Evolutionary conservation across 805 yeast genomes (phyloP).

Genomic region (Saturnispora kantuleensis): DNA sequence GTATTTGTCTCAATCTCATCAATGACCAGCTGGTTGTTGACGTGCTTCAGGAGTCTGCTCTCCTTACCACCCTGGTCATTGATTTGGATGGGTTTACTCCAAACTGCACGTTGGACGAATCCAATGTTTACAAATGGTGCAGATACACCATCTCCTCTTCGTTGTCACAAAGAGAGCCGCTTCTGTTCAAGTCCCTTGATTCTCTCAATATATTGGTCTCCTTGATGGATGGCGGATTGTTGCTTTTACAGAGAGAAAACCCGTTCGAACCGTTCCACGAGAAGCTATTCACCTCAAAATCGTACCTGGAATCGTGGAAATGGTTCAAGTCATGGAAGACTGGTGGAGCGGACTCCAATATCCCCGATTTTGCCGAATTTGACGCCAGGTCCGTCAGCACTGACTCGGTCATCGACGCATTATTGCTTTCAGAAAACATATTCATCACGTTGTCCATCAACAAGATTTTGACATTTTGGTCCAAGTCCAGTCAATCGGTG

Average conservation of each 20-base stretch:
- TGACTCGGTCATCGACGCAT: slow-evolving; percentile 17
- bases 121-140: slow-evolving; percentile 48
- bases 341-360: background rate
- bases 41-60: slow-evolving; percentile 40
- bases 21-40: slow-evolving; percentile 36
- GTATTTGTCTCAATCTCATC: slow-evolving; percentile 28
- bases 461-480: slow-evolving; percentile 52
- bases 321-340: background rate
- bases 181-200: slow-evolving; percentile 38
- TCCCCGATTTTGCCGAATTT: slow-evolving; percentile 15
- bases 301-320: slow-evolving; percentile 26
- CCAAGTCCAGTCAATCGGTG: slow-evolving; percentile 28
- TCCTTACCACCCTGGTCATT: slow-evolving; percentile 41
- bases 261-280: slow-evolving; percentile 16
- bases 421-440: slow-evolving; percentile 8
- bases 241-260: slow-evolving; percentile 37
- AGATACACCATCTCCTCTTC: slow-evolving; percentile 58
- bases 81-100: slow-evolving; percentile 34
- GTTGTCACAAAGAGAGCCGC: slow-evolving; percentile 48
- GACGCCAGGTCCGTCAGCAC: slow-evolving; percentile 17
- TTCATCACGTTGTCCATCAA: slow-evolving; percentile 41
- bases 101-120: slow-evolving; percentile 9
- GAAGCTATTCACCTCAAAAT: slow-evolving; percentile 42
- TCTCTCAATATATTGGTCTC: slow-evolving; percentile 41
- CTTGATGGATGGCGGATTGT: slow-evolving; percentile 68